A percentile compares a stretch with the other conserved stretches of the same genome.
These are phyloP conservation scores for Leccinum broughii DNA, from an alignment of 768 basidiomycete species.

Conservation along the genomic window DNA sequence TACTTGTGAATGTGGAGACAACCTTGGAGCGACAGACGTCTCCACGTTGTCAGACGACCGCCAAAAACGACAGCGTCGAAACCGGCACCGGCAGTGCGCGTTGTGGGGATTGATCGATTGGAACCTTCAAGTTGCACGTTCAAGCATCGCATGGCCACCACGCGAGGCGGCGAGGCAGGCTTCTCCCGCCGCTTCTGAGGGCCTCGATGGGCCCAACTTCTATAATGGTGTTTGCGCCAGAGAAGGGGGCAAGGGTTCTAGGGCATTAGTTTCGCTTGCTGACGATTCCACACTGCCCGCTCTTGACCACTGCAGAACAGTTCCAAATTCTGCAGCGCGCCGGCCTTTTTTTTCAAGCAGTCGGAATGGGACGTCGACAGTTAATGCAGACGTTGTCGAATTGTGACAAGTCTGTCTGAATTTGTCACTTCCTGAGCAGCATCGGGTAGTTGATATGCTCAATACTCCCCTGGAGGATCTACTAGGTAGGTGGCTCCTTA, in stretches of 20 bases:
- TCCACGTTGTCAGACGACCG: neutral
- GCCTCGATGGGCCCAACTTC: neutral
- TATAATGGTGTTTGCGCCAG: neutral
- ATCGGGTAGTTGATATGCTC: neutral
- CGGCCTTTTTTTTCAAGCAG: neutral
- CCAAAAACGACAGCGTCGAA: neutral
- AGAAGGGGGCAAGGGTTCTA: neutral
- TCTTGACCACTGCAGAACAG: neutral
- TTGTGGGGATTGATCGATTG: conserved; percentile 4
- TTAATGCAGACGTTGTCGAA: neutral
- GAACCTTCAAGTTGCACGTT: neutral
- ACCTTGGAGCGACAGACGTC: neutral
- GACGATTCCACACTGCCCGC: neutral
- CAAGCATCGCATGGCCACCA: conserved; percentile 11
- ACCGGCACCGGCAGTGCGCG: neutral
- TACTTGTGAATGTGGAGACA: neutral
- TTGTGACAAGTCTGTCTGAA: neutral
- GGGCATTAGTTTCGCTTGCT: neutral
- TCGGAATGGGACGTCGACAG: neutral
- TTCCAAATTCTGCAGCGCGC: neutral
- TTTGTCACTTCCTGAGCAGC: neutral
- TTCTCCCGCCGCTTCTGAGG: conserved; percentile 3
- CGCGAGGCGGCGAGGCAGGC: conserved; percentile 6
- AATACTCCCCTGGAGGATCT: neutral
- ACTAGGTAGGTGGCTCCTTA: neutral